These are phyloP conservation scores for Aspergillus ostianus DNA, from an alignment of 495 filamentous ascomycete species.

Conservation along the genomic window DNA sequence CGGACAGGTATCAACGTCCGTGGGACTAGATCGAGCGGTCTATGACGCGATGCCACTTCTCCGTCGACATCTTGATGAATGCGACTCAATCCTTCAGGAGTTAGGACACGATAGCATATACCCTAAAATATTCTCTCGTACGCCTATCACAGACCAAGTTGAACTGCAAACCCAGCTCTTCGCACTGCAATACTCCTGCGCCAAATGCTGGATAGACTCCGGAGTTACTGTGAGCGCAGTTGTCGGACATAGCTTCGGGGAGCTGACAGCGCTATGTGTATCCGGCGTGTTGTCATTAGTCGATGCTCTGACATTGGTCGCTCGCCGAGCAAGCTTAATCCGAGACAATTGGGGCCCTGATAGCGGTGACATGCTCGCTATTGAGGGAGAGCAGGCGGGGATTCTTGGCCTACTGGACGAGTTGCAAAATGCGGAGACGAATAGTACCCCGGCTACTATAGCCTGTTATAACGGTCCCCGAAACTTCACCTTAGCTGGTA, in stretches of 20 bases:
- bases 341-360: constrained; percentile 46
- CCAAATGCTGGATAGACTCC: constrained; percentile 47
- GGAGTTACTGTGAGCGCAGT: constrained; percentile 34
- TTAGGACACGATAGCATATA: constrained; percentile 39
- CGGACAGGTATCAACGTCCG: constrained; percentile 45
- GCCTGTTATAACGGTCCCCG: constrained; percentile 52
- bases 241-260: constrained; percentile 53
- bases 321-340: constrained; percentile 45
- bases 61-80: constrained; percentile 34
- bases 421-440: neutral
- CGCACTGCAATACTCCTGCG: constrained; percentile 48
- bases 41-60: constrained; percentile 37
- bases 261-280: constrained; percentile 43
- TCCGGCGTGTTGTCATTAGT: constrained; percentile 33
- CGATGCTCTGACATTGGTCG: constrained; percentile 42
- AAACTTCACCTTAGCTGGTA: constrained; percentile 47
- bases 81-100: constrained; percentile 9
- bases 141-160: constrained; percentile 37
- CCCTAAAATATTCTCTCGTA: constrained; percentile 47
- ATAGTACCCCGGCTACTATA: constrained; percentile 23
- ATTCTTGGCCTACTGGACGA: constrained; percentile 3
- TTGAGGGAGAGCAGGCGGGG: constrained; percentile 29
- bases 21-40: constrained; percentile 39
- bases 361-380: constrained; percentile 48
- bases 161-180: constrained; percentile 47